phyloP scores from a whole-genome alignment of 179 eudicot species.

The Vitellaria paradoxa region DNA sequence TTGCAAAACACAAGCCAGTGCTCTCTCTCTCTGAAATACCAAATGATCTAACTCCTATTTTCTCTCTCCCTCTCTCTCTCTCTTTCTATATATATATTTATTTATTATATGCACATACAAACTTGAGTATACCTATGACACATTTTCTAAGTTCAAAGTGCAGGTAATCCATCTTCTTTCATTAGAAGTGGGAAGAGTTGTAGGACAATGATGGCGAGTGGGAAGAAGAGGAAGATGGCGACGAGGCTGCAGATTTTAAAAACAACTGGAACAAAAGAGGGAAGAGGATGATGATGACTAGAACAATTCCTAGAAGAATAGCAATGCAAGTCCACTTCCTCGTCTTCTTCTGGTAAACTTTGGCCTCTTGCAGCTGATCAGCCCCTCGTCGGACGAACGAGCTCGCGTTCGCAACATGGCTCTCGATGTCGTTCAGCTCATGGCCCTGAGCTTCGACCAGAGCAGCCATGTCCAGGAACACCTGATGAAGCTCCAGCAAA shows the following conservation, averaged over 20 bases:
- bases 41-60: neutral
- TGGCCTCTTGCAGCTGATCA: conserved; percentile 46
- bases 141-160: no score
- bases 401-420: conserved; percentile 56
- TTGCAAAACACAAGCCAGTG: no score
- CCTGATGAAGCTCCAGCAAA: conserved; percentile 60
- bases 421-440: conserved; percentile 59
- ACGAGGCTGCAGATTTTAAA: no score
- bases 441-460: conserved; percentile 66
- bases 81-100: no score
- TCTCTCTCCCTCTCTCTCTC: neutral
- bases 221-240: no score
- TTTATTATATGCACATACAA: neutral
- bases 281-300: conserved; percentile 2
- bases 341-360: conserved; percentile 46
- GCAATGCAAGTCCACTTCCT: conserved; percentile 60
- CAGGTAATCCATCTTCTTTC: no score
- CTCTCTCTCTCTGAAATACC: neutral
- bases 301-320: neutral
- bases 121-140: neutral
- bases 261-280: neutral
- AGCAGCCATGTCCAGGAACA: conserved; percentile 71
- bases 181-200: no score
- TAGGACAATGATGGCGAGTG: no score
- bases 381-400: conserved; percentile 60